A percentile compares a stretch with the other conserved stretches of the same genome.
Evolutionary conservation across 495 filamentous ascomycete genomes (phyloP).

Genomic region (Terfezia boudieri): DNA sequence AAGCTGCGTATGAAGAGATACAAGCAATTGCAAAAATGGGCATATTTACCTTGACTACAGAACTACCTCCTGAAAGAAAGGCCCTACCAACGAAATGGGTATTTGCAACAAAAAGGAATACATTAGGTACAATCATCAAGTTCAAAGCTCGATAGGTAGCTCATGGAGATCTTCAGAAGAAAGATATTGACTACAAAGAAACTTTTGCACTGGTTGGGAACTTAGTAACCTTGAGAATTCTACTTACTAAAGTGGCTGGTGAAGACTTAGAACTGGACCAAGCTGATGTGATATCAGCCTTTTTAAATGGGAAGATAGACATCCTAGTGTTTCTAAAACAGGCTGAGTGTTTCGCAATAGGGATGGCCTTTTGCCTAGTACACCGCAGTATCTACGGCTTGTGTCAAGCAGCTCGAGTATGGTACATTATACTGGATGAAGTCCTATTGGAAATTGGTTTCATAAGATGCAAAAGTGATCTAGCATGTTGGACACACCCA

Average conservation of each 20-base stretch:
- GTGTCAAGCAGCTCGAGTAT: not conserved
- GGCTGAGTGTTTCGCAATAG: not conserved
- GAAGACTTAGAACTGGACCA: conserved; percentile 2
- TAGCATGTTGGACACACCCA: not conserved
- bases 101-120: not conserved
- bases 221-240: not conserved
- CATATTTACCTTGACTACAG: not conserved
- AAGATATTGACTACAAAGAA: not conserved
- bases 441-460: not conserved
- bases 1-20: not conserved
- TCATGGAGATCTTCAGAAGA: not conserved
- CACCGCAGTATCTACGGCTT: not conserved
- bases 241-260: conserved; percentile 2
- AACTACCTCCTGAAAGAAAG: not conserved
- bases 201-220: not conserved
- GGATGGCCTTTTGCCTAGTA: not conserved
- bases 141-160: not conserved
- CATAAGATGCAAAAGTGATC: not conserved
- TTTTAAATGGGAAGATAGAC: conserved; percentile 3
- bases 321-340: not conserved
- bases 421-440: not conserved
- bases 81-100: not conserved
- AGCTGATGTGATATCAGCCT: conserved; percentile 5
- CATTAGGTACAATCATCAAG: not conserved
- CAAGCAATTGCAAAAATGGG: not conserved